Evolutionary conservation across 768 basidiomycete species (phyloP).

Genomic region (Rhizopogon vulgaris): DNA sequence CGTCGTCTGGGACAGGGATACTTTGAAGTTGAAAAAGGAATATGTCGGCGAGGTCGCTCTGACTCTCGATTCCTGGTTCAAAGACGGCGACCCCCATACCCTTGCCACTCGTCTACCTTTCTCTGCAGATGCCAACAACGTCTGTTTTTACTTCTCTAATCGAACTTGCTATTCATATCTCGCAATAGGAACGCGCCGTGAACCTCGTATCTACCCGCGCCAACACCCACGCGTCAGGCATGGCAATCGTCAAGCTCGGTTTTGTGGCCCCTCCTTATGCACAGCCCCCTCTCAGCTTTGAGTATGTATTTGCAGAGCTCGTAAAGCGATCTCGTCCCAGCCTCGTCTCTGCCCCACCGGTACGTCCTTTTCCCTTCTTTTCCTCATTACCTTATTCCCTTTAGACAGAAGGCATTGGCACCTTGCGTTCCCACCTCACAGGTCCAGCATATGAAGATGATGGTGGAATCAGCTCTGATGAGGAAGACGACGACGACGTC

Average conservation of each 20-base stretch:
- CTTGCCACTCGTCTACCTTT: constrained; percentile 38
- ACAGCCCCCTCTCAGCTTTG: constrained; percentile 40
- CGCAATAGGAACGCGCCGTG: constrained; percentile 38
- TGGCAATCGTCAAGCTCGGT: constrained; percentile 56
- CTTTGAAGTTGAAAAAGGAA: constrained; percentile 66
- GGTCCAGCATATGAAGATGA: constrained; percentile 67
- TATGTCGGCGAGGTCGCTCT: constrained; percentile 88
- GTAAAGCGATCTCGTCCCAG: constrained; percentile 58
- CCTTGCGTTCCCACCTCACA: constrained; percentile 56
- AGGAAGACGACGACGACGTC: constrained; percentile 35
- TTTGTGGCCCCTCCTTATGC: constrained; percentile 43
- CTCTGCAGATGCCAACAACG: constrained; percentile 63
- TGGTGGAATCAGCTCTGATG: constrained; percentile 61
- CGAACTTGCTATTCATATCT: constrained; percentile 2
- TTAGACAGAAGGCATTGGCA: constrained; percentile 84
- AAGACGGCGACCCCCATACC: constrained; percentile 18
- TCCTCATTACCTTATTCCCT: not conserved
- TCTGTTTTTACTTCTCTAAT: constrained; percentile 29
- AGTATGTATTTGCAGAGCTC: constrained; percentile 58
- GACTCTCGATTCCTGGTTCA: constrained; percentile 80
- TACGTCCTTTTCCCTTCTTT: constrained; percentile 21
- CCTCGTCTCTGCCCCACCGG: constrained; percentile 73
- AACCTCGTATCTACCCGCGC: constrained; percentile 44
- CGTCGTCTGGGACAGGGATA: constrained; percentile 92
- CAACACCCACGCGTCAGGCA: constrained; percentile 41